These are phyloP conservation scores for Diutina mesorugosa DNA, from an alignment of 1,139 yeast species.

Conservation along the genomic window DNA sequence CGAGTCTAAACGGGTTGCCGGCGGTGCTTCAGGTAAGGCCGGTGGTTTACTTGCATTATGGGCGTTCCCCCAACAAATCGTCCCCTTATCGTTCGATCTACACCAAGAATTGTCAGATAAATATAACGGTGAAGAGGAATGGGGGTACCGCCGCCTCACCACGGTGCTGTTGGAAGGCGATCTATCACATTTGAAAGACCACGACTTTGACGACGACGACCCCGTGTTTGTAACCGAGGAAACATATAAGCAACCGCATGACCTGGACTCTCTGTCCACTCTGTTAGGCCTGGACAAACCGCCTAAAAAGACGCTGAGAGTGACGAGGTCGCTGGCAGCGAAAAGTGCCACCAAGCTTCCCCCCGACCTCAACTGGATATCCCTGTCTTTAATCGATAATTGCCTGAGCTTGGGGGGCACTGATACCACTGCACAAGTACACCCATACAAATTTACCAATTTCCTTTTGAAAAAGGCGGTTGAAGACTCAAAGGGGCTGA, in stretches of 20 bases:
- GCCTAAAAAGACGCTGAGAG: slow-evolving; percentile 18
- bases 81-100: slow-evolving; percentile 72
- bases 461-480: slow-evolving; percentile 69
- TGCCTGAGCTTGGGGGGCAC: slow-evolving; percentile 79
- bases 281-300: slow-evolving; percentile 12
- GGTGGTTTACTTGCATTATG: slow-evolving; percentile 90
- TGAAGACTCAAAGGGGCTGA: slow-evolving; percentile 57
- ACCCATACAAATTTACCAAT: slow-evolving; percentile 86
- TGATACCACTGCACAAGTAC: slow-evolving; percentile 92
- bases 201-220: slow-evolving; percentile 10
- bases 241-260: neutral
- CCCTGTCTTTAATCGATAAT: slow-evolving; percentile 46
- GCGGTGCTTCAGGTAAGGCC: slow-evolving; percentile 97
- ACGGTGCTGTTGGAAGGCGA: slow-evolving; percentile 86
- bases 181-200: slow-evolving; percentile 19
- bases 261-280: slow-evolving; percentile 3
- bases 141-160: slow-evolving; percentile 88
- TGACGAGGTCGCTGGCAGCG: slow-evolving; percentile 12
- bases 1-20: slow-evolving; percentile 87
- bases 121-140: slow-evolving; percentile 68
- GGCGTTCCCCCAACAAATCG: slow-evolving; percentile 96
- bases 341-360: slow-evolving; percentile 34
- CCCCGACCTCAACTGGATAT: slow-evolving; percentile 70
- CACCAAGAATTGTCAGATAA: slow-evolving; percentile 75
- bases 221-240: slow-evolving; percentile 2